Evolutionary conservation across 2,329 filamentous ascomycete genomes (phyloP).

Genomic region (Leptosphaerulina australis): DNA sequence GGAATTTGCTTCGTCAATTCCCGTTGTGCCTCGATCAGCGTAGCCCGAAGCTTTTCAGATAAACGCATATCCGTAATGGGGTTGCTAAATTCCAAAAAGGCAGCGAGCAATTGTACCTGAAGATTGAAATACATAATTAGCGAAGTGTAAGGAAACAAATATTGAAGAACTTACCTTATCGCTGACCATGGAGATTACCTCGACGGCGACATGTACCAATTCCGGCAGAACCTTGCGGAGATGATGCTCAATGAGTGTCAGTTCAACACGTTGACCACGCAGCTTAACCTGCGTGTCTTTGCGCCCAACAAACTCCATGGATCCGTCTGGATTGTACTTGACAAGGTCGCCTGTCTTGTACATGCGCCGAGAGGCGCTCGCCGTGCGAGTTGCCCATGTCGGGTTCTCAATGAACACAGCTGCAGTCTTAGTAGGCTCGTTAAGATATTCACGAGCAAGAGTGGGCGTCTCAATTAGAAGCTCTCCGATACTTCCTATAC

Average conservation of each 20-base stretch:
- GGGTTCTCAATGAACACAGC: constrained; percentile 23
- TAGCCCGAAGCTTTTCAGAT: background rate
- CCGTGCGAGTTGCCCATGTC: constrained; percentile 2
- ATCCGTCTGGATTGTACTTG: constrained; percentile 20
- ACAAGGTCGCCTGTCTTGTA: constrained; percentile 36
- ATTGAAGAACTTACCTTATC: background rate
- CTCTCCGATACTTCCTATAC: constrained; percentile 47
- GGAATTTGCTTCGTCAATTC: constrained; percentile 5
- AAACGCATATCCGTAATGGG: background rate
- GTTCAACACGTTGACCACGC: constrained; percentile 29
- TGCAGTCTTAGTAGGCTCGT: constrained; percentile 23
- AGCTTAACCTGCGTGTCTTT: constrained; percentile 35
- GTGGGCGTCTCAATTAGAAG: constrained; percentile 62
- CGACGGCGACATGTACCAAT: background rate
- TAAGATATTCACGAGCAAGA: constrained; percentile 37
- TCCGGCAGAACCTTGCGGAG: background rate
- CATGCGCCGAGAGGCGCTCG: background rate
- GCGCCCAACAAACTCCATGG: constrained; percentile 23
- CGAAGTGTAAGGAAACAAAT: background rate
- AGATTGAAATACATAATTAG: background rate
- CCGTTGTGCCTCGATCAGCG: background rate
- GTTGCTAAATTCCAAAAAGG: background rate
- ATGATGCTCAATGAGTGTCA: constrained; percentile 30
- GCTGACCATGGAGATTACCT: background rate
- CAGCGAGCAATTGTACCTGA: background rate